These are phyloP conservation scores for Naganishia vishniacii DNA, from an alignment of 768 basidiomycete species.

Conservation along the genomic window DNA sequence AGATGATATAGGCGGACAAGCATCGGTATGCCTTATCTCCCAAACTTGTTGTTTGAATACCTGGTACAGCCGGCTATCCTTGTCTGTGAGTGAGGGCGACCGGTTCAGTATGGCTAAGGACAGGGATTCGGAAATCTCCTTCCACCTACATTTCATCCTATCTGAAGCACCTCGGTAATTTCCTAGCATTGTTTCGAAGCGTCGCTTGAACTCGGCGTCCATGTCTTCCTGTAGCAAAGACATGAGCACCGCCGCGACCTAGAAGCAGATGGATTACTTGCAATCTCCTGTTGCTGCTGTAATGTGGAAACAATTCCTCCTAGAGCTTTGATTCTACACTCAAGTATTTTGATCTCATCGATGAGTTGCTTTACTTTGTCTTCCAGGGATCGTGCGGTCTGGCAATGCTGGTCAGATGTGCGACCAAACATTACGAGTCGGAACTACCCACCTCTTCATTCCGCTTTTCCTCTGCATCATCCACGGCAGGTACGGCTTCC, in stretches of 20 bases:
- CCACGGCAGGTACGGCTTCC: background rate
- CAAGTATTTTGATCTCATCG: constrained; percentile 5
- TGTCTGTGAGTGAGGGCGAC: constrained; percentile 12
- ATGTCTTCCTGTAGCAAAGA: background rate
- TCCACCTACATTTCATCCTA: constrained; percentile 21
- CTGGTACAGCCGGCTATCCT: constrained; percentile 6
- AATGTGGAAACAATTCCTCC: background rate
- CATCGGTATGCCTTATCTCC: constrained; percentile 35
- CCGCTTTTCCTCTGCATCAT: constrained; percentile 20
- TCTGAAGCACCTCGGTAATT: constrained; percentile 12
- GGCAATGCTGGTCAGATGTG: background rate
- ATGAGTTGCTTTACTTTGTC: constrained; percentile 16
- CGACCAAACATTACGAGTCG: background rate
- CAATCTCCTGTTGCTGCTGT: constrained; percentile 1
- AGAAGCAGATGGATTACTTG: background rate
- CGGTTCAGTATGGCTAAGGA: background rate
- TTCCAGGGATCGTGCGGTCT: constrained; percentile 6
- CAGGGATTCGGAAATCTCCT: background rate
- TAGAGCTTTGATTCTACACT: constrained; percentile 1
- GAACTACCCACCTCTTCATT: constrained; percentile 6
- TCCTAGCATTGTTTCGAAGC: constrained; percentile 3
- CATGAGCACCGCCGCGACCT: background rate
- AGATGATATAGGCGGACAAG: constrained; percentile 37
- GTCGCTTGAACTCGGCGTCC: background rate
- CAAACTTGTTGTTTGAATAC: constrained; percentile 15